phyloP scores from a whole-genome alignment of 257 asterid genomes.

The Rhazya stricta region DNA sequence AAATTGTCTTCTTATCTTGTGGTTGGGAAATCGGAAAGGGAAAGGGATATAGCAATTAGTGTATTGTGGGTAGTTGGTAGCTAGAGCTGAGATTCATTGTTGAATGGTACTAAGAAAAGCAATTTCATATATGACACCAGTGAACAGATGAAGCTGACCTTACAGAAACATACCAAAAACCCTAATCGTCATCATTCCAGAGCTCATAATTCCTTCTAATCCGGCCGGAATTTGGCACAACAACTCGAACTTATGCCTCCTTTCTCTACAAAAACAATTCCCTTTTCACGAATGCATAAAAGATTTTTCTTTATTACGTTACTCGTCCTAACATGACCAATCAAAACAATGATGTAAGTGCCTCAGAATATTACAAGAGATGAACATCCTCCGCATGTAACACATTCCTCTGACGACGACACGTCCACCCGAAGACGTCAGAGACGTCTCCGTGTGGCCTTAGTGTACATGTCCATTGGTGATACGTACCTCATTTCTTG shows the following conservation, averaged over 20 bases:
- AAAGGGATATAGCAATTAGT: too few relatives aligned
- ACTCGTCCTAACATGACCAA: background rate
- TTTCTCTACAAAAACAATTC: background rate
- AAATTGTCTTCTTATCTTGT: too few relatives aligned
- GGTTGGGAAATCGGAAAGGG: too few relatives aligned
- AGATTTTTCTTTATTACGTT: background rate
- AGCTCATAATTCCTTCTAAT: conserved; percentile 23
- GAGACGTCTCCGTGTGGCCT: background rate
- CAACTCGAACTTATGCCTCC: conserved; percentile 2
- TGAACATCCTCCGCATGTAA: conserved; percentile 13
- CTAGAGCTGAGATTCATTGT: background rate
- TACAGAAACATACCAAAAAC: conserved; percentile 35
- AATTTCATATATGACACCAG: background rate
- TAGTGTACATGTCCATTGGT: background rate
- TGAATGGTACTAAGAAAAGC: background rate
- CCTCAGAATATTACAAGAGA: too few relatives aligned
- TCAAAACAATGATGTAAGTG: background rate
- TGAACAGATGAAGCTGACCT: conserved; percentile 17
- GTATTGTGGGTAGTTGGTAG: background rate
- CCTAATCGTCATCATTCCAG: conserved; percentile 18
- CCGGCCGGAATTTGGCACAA: conserved; percentile 16
- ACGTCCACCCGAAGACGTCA: conserved; percentile 14
- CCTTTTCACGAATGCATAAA: too few relatives aligned
- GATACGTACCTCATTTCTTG: background rate
- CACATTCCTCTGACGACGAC: conserved; percentile 12